phyloP scores from a whole-genome alignment of 169 alveolate species.

The Blepharisma undulans region DNA sequence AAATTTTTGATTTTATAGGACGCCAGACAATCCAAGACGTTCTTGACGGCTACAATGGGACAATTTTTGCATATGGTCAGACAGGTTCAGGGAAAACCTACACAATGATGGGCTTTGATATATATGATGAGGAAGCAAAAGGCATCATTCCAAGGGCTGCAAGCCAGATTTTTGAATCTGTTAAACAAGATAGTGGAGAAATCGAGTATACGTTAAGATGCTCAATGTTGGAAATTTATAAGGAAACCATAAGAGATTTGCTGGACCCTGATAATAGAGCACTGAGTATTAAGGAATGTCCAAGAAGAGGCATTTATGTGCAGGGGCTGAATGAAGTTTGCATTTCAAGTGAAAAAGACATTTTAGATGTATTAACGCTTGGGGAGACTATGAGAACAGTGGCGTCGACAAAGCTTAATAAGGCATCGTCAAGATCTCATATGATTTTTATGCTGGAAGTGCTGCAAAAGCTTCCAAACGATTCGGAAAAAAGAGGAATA shows the following conservation, averaged over 20 bases:
- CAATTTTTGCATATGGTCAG: constrained; percentile 72
- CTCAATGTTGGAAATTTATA: constrained; percentile 83
- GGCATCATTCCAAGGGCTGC: constrained; percentile 93
- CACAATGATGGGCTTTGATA: constrained; percentile 82
- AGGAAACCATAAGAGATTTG: constrained; percentile 82
- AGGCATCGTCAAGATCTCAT: constrained; percentile 83
- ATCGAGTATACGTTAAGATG: constrained; percentile 83
- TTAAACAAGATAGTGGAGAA: constrained; percentile 62
- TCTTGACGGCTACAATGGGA: constrained; percentile 77
- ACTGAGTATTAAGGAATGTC: constrained; percentile 79
- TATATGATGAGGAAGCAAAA: constrained; percentile 56
- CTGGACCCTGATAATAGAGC: constrained; percentile 62
- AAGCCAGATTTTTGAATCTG: constrained; percentile 86
- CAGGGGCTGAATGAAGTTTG: constrained; percentile 75
- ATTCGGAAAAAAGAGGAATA: constrained; percentile 79
- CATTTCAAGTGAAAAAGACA: background rate
- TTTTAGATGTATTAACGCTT: background rate
- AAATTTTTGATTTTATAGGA: constrained; percentile 74
- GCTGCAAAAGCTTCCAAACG: constrained; percentile 70
- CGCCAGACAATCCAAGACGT: constrained; percentile 72
- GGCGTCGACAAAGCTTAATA: constrained; percentile 82
- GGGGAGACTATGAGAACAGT: constrained; percentile 41
- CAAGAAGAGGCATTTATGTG: constrained; percentile 81
- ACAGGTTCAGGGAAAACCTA: constrained; percentile 86
- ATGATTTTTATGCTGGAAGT: constrained; percentile 81